Conservation (phyloP, 352 stramenopile genomes). For the Phytophthora fragariae region DNA sequence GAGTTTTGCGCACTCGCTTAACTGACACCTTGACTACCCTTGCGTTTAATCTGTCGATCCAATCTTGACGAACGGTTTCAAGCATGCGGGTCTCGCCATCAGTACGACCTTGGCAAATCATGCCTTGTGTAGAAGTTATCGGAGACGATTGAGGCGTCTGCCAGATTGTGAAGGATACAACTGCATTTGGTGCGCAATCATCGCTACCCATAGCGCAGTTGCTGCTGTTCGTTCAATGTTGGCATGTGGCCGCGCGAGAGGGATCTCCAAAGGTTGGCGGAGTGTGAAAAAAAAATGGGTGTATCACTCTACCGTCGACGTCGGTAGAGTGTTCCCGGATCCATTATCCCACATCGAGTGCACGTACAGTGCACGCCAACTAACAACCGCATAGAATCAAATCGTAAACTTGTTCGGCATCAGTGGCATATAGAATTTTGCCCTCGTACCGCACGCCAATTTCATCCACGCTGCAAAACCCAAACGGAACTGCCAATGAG, state of each 20-base stretch:
- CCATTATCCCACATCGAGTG: constrained; percentile 6
- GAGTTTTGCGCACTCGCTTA: no score
- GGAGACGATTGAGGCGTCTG: background rate
- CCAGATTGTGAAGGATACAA: background rate
- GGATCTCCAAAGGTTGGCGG: background rate
- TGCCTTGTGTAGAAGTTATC: constrained; percentile 22
- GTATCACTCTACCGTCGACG: background rate
- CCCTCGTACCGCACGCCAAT: background rate
- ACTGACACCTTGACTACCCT: no score
- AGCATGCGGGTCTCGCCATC: constrained; percentile 1
- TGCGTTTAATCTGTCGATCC: no score
- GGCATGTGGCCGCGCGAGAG: background rate
- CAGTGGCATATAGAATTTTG: background rate
- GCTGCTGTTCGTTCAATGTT: background rate
- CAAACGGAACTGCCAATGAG: background rate
- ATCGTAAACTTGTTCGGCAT: no score
- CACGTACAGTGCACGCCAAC: no score
- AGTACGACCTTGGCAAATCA: constrained; percentile 8
- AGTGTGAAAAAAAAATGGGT: background rate
- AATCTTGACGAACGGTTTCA: background rate
- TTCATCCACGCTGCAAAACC: background rate
- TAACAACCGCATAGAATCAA: no score
- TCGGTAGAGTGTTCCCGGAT: background rate
- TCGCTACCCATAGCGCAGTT: constrained; percentile 11
- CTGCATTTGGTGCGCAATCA: constrained; percentile 7